Evolutionary conservation across 73 alveolate species (phyloP), one percentile per base, ranked within the genome.

Genomic region (Paramecium sexaurelia): DNA sequence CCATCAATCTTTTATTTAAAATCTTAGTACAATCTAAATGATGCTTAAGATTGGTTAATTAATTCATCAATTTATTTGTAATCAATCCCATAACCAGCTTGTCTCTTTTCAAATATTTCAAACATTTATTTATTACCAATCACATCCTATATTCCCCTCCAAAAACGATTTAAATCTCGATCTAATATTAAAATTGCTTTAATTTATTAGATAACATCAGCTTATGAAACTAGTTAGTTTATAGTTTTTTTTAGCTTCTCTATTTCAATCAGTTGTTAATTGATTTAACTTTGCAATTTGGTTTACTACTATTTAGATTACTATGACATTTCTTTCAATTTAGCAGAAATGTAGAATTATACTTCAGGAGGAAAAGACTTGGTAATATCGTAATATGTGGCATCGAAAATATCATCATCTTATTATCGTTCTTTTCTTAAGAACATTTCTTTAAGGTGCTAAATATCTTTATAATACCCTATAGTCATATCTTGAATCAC

Each of bases 381-480:
- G 1, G 83, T 61, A 32, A 61, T 61, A 29, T 61, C 83, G 26
- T 61, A 61, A 3, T 61, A 61, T 61, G 83, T 22, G 39, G 83
- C 83, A 61, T 61, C 83, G 1, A 61, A 22, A 61, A 61, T 61
- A 6, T 61, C 83, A 61, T 61, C 83, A 61, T 61, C 83, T 61
- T 61, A 6, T 61, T 61, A 6, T 5, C 43, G 19, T 61, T 61
- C 83, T 11, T 61, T 61, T 13, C 43, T 61, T 26, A 61, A n/a
- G 26, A 61, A 61, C 83, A 61, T 61, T 61, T 61, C 83, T 61
- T 61, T 61, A 26, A 61, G 83, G 17, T 61, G 83, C 27, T 61
- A 61, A 26, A 61, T 29, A 61, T 61, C 83, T 8, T 61, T 61
- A 61, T 61, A 61, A 61, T 61, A 61, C 83, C 83, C 83, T 6